These are phyloP conservation scores for Ilyonectria robusta DNA, from an alignment of 2,329 filamentous ascomycete species.

Conservation along the genomic window DNA sequence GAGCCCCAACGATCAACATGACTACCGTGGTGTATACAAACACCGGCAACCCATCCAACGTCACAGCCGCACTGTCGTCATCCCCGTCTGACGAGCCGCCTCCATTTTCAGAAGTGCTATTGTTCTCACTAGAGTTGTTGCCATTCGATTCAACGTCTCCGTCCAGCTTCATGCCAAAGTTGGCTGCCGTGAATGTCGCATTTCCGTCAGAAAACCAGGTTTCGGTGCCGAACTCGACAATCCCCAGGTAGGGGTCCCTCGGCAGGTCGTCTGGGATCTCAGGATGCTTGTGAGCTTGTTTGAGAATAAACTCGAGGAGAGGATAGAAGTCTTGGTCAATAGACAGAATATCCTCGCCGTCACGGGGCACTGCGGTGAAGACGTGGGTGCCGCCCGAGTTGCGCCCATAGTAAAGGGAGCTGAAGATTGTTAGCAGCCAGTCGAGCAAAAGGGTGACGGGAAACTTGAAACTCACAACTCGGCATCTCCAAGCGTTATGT, in stretches of 20 bases:
- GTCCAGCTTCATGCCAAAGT: constrained; percentile 42
- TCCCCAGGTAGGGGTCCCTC: constrained; percentile 38
- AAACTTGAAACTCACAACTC: constrained; percentile 38
- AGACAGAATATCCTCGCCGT: constrained; percentile 38
- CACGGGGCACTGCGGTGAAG: constrained; percentile 39
- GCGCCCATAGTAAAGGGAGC: constrained; percentile 42
- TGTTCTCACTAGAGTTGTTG: no score
- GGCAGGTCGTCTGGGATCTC: constrained; percentile 37
- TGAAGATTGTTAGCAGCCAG: constrained; percentile 6
- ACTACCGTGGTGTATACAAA: no score
- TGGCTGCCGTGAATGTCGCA: constrained; percentile 45
- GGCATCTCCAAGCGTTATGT: constrained; percentile 38
- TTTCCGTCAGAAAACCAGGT: constrained; percentile 44
- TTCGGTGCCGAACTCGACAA: constrained; percentile 45
- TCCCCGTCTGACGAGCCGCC: no score
- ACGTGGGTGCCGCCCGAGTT: constrained; percentile 45
- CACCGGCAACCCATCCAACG: no score
- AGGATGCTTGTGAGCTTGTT: constrained; percentile 34
- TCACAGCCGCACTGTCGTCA: no score
- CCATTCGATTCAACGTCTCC: no score
- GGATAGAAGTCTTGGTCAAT: constrained; percentile 45
- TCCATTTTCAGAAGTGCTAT: no score
- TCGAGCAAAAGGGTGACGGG: no score
- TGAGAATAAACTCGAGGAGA: constrained; percentile 42
- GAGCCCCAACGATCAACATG: no score